Evolutionary conservation across 2,329 filamentous ascomycete genomes (phyloP).

Genomic region (Amauroascus niger): DNA sequence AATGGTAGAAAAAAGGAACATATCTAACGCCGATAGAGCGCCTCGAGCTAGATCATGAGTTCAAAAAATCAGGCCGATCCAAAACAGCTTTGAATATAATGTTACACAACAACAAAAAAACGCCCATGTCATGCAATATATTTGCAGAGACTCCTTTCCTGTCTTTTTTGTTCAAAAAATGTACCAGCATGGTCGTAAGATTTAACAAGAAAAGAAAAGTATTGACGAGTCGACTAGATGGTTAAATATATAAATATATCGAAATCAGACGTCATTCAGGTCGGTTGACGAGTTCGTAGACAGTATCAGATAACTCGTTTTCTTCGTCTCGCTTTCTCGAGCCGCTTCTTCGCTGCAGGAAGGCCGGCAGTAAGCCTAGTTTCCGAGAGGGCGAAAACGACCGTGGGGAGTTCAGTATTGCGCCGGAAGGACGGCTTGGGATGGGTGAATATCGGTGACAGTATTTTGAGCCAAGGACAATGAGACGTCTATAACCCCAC

Average conservation of each 20-base stretch:
- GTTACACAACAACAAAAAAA: conserved; percentile 5
- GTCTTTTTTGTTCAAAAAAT: background rate
- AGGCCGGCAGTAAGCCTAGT: conserved; percentile 28
- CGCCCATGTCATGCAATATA: conserved; percentile 3
- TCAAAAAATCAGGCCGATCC: background rate
- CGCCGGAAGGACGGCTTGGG: conserved; percentile 14
- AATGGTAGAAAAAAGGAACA: background rate
- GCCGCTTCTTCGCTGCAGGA: conserved; percentile 32
- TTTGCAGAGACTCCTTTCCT: background rate
- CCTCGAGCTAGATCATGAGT: background rate
- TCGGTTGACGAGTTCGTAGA: conserved; percentile 28
- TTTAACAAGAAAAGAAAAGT: background rate
- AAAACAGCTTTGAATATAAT: background rate
- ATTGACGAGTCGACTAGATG: background rate
- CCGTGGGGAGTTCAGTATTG: conserved; percentile 5
- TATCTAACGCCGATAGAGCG: conserved; percentile 4
- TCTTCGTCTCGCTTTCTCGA: conserved; percentile 36
- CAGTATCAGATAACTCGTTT: conserved; percentile 26
- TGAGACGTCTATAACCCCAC: conserved; percentile 43
- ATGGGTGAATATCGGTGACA: conserved; percentile 32
- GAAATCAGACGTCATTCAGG: background rate
- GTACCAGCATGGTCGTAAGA: conserved; percentile 1
- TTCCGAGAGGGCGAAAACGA: conserved; percentile 29
- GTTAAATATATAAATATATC: background rate
- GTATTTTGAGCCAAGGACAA: conserved; percentile 34